phyloP scores from a whole-genome alignment of 1,284 basidiomycete genomes.

The Cystobasidium slooffiae region DNA sequence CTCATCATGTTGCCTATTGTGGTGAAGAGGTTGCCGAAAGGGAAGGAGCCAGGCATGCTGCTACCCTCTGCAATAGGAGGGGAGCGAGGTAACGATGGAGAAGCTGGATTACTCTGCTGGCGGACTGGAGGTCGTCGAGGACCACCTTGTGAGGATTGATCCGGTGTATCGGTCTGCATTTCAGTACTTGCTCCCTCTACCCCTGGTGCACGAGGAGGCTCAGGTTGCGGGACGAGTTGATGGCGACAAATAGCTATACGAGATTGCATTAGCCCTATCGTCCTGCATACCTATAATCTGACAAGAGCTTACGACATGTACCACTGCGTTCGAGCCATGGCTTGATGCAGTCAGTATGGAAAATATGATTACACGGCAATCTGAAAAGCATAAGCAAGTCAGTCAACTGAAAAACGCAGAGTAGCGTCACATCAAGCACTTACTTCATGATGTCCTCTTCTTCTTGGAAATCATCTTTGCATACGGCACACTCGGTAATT shows the following conservation, averaged over 20 bases:
- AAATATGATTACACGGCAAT: slow-evolving; percentile 40
- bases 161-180: background rate
- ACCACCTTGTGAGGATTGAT: background rate
- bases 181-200: background rate
- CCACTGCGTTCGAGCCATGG: slow-evolving; percentile 44
- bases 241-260: slow-evolving; percentile 30
- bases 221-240: slow-evolving; percentile 40
- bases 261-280: background rate
- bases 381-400: slow-evolving; percentile 5
- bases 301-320: slow-evolving; percentile 37
- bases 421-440: background rate
- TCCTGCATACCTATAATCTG: background rate
- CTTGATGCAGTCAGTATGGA: slow-evolving; percentile 41
- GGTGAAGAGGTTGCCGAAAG: slow-evolving; percentile 24
- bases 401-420: background rate
- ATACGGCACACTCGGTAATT: slow-evolving; percentile 43
- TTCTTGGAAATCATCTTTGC: slow-evolving; percentile 44
- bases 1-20: slow-evolving; percentile 20
- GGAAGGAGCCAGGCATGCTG: slow-evolving; percentile 36
- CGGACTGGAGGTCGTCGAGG: background rate
- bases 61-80: slow-evolving; percentile 37
- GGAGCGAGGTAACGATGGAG: slow-evolving; percentile 24
- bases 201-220: slow-evolving; percentile 29
- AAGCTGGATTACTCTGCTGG: slow-evolving; percentile 17
- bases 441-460: slow-evolving; percentile 38